These are phyloP conservation scores for Syzygium jambos DNA, from an alignment of 345 rosid species.

Conservation along the genomic window DNA sequence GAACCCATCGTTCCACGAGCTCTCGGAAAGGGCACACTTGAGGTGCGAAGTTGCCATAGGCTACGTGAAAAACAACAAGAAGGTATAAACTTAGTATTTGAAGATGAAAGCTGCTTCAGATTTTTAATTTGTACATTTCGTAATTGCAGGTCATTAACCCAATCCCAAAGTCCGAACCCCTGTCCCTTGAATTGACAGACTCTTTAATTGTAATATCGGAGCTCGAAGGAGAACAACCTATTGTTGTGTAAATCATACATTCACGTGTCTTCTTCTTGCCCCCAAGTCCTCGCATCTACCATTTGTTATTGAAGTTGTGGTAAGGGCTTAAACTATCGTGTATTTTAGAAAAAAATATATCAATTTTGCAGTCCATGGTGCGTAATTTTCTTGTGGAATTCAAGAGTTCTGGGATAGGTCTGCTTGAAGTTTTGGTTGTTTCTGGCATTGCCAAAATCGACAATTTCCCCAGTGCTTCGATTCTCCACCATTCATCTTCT, in stretches of 20 bases:
- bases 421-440: not conserved
- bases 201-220: constrained; percentile 83
- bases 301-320: not conserved
- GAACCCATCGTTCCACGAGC: constrained; percentile 71
- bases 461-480: not conserved
- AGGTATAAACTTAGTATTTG: constrained; percentile 20
- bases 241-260: not conserved
- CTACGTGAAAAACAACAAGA: constrained; percentile 58
- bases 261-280: not conserved
- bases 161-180: constrained; percentile 50
- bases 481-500: not conserved
- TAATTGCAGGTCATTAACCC: constrained; percentile 77
- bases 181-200: constrained; percentile 46
- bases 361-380: not conserved
- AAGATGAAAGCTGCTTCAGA: not conserved
- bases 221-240: constrained; percentile 79
- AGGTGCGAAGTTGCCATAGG: constrained; percentile 90
- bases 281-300: not conserved
- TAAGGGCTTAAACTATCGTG: not conserved
- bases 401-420: not conserved
- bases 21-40: constrained; percentile 67
- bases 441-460: not conserved
- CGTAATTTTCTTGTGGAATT: not conserved
- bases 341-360: not conserved
- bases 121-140: not conserved